These are phyloP conservation scores for Paspalum vaginatum DNA, from an alignment of 176 grass and related monocot species.

Conservation along the genomic window DNA sequence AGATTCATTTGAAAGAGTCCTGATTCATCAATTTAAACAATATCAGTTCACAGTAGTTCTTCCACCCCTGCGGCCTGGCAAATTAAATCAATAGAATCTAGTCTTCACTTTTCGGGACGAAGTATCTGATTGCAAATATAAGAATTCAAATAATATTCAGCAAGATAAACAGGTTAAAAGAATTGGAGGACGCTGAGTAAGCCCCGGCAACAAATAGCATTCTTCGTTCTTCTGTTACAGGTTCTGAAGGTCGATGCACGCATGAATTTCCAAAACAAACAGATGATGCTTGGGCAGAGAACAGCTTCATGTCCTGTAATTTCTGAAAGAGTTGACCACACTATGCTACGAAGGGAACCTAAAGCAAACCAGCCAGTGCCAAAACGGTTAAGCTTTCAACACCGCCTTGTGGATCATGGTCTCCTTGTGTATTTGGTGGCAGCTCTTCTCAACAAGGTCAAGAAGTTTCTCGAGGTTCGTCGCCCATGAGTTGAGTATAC, in stretches of 20 bases:
- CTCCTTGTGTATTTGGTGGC: slow-evolving; percentile 98
- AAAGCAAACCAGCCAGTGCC: slow-evolving; percentile 8
- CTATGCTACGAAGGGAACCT: neutral
- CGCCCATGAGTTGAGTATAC: slow-evolving; percentile 79
- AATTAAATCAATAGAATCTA: neutral
- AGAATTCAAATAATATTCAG: slow-evolving; percentile 28
- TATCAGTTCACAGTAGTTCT: no score
- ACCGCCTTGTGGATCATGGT: slow-evolving; percentile 95
- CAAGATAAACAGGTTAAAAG: slow-evolving; percentile 14
- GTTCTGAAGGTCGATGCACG: neutral
- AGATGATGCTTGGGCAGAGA: no score
- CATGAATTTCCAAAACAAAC: no score
- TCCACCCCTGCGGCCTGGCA: neutral
- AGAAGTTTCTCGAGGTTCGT: slow-evolving; percentile 89
- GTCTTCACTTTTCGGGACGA: neutral
- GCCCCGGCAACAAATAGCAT: slow-evolving; percentile 23
- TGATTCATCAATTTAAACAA: no score
- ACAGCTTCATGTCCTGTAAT: no score
- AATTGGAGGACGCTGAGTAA: neutral
- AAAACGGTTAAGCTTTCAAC: slow-evolving; percentile 61
- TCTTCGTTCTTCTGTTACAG: slow-evolving; percentile 25
- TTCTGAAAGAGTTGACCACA: no score
- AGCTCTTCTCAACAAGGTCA: slow-evolving; percentile 94
- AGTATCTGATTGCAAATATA: slow-evolving; percentile 1
- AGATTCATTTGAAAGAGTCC: no score